Base-by-base conservation (phyloP, 805 yeast genomes). In the Saturnispora hagleri region DNA sequence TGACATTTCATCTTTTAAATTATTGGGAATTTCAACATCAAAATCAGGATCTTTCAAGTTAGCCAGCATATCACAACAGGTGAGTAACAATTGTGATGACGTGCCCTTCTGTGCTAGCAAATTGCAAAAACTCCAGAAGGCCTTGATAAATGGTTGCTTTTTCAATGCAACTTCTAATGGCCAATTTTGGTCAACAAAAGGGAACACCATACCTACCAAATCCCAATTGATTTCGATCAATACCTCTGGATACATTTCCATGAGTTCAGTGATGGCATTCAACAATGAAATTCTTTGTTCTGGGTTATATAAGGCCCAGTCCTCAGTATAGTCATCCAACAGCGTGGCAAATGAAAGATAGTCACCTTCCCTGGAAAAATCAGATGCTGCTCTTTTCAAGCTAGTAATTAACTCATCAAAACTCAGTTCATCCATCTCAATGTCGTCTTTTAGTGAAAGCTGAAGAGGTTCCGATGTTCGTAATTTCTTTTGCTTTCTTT, bases 161-260 rank as follows among this genome's bases (percentile, higher is more conserved):
- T 43, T 78, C 62, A 54, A 75, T 48, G 27, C 57, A 60, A 3
- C 54, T 27, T 46, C 68, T 22, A 45, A 17, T 60, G 47, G 55
- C 70, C 80, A 59, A 13, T 66, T 67, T 7, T 61, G 50, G 10
- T 70, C 70, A n/a, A 84, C 62, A 62, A 75, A 86, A 9, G 73
- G 72, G 44, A 88, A 60, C 6, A 90, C 57, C 48, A 86, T 67
- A 33, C 74, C 75, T 1, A 96, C 96, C n/a, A 90, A 62, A 65
- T 90, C 97, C 97, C 97, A 90, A 2, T 95, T 96, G 54, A 89
- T 80, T 57, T 83, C 85, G 43, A 75, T 72, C 0, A 81, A 71
- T 31, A 88, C 66, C 10, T 73, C 74, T 17, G 73, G 70, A 61
- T 84, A 64, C 0, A 62, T 66, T 10, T 61, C 59, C 33, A 88